phyloP scores from a whole-genome alignment of 176 grass and related monocot species.

The Puya raimondii region DNA sequence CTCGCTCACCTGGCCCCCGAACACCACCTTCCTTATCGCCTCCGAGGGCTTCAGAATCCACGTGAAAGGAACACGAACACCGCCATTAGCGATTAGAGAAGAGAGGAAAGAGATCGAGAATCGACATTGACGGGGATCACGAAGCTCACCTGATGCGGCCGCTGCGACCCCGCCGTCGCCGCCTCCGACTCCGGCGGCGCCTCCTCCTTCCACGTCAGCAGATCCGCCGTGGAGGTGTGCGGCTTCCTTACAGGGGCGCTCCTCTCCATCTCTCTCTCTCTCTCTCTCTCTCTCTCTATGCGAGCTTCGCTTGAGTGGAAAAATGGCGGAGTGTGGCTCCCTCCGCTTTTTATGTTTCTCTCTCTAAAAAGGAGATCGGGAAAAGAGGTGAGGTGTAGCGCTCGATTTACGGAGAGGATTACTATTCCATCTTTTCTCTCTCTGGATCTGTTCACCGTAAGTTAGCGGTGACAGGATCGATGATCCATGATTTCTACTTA shows the following conservation, averaged over 20 bases:
- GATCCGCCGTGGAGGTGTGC: conserved; percentile 77
- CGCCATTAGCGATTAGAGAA: neutral
- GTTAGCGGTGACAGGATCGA: neutral
- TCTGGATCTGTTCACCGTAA: conserved; percentile 14
- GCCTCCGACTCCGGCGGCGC: conserved; percentile 32
- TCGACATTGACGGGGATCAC: neutral
- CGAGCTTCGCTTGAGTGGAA: conserved; percentile 44
- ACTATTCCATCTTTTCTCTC: neutral
- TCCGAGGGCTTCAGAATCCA: conserved; percentile 54
- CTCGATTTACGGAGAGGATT: too few species aligned
- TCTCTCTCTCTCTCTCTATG: conserved; percentile 25
- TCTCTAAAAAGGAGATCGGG: conserved; percentile 6
- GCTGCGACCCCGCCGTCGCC: conserved; percentile 30
- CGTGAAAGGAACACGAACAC: neutral
- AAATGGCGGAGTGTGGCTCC: conserved; percentile 60
- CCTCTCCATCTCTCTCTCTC: conserved; percentile 54
- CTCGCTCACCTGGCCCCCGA: conserved; percentile 89
- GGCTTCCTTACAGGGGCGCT: conserved; percentile 86
- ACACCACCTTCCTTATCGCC: conserved; percentile 78
- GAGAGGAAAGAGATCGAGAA: neutral
- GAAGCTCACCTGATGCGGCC: conserved; percentile 44
- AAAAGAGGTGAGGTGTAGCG: too few species aligned
- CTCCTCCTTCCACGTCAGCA: conserved; percentile 88
- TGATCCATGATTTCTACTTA: too few species aligned
- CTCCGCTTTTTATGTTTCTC: conserved; percentile 22